Conservation (phyloP, 192 early-diverging fungal species). For the Coemansia javaensis region DNA sequence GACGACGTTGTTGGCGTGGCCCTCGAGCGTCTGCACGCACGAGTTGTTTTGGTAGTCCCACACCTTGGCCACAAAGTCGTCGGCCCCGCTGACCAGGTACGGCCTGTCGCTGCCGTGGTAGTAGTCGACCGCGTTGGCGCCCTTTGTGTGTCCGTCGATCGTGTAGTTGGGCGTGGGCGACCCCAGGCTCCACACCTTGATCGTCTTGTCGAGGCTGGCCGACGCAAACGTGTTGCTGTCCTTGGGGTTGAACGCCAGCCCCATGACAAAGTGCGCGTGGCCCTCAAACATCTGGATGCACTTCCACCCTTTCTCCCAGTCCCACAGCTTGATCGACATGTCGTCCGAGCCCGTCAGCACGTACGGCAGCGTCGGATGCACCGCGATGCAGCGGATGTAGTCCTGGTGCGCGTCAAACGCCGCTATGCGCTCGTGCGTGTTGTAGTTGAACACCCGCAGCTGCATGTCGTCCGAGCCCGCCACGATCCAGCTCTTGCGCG, state of each 20-base stretch:
- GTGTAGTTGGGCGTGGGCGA: slow-evolving; percentile 93
- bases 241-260: slow-evolving; percentile 97
- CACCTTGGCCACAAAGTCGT: slow-evolving; percentile 92
- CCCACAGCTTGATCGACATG: slow-evolving; percentile 96
- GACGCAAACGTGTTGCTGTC: slow-evolving; percentile 98
- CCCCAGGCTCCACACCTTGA: slow-evolving; percentile 97
- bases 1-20: slow-evolving; percentile 91
- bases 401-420: slow-evolving; percentile 95
- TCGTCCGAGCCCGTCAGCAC: slow-evolving; percentile 95
- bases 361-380: slow-evolving; percentile 94
- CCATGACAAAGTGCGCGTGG: slow-evolving; percentile 97
- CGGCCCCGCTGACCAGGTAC: slow-evolving; percentile 91
- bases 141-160: slow-evolving; percentile 94
- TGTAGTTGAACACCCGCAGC: slow-evolving; percentile 98
- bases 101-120: slow-evolving; percentile 98
- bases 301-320: slow-evolving; percentile 99
- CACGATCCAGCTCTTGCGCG: slow-evolving; percentile 95
- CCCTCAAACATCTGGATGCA: slow-evolving; percentile 96
- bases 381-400: slow-evolving; percentile 93
- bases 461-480: slow-evolving; percentile 98
- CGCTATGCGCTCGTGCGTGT: slow-evolving; percentile 96
- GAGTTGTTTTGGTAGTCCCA: slow-evolving; percentile 99
- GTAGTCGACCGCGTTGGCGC: slow-evolving; percentile 97
- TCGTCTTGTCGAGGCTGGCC: slow-evolving; percentile 90
- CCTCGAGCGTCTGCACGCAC: slow-evolving; percentile 97